Percentiles rank a stretch among this genome's conserved stretches.
These are phyloP conservation scores for Diaporthe eres DNA, from an alignment of 2,329 filamentous ascomycete genomes.

Conservation along the genomic window DNA sequence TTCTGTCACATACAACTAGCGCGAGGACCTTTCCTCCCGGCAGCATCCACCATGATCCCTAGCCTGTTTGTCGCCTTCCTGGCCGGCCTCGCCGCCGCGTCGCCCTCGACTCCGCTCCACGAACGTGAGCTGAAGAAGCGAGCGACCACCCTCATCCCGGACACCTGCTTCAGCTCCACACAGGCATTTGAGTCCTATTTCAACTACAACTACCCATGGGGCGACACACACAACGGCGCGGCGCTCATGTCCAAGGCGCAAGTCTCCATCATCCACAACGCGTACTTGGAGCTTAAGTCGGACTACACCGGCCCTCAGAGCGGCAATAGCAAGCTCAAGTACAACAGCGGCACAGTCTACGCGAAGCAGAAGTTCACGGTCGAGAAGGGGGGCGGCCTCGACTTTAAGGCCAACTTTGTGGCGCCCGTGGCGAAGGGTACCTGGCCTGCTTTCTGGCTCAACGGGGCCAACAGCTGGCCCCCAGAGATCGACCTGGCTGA, in stretches of 20 bases:
- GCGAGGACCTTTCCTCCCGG: neutral
- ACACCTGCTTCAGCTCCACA: conserved; percentile 52
- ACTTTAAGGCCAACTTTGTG: conserved; percentile 55
- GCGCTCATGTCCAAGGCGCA: conserved; percentile 65
- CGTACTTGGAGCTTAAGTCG: conserved; percentile 60
- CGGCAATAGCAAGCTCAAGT: conserved; percentile 59
- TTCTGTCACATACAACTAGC: neutral
- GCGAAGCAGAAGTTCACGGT: conserved; percentile 56
- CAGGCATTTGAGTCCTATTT: conserved; percentile 57
- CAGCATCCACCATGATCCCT: conserved; percentile 30
- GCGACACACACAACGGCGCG: conserved; percentile 67
- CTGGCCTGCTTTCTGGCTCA: conserved; percentile 71
- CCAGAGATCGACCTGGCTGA: conserved; percentile 71
- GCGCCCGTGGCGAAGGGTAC: conserved; percentile 58
- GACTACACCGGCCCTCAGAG: conserved; percentile 57
- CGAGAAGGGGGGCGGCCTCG: conserved; percentile 53
- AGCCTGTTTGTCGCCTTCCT: conserved; percentile 31
- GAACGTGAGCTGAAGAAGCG: conserved; percentile 40
- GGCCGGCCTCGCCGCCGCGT: conserved; percentile 33
- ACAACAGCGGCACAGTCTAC: conserved; percentile 60
- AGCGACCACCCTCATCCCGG: conserved; percentile 53
- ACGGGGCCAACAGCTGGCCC: conserved; percentile 65
- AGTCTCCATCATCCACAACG: conserved; percentile 55
- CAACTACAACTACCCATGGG: conserved; percentile 68
- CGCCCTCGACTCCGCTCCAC: conserved; percentile 25